Base-by-base conservation (phyloP, 495 filamentous ascomycete species). In the Xylaria telfairii region DNA sequence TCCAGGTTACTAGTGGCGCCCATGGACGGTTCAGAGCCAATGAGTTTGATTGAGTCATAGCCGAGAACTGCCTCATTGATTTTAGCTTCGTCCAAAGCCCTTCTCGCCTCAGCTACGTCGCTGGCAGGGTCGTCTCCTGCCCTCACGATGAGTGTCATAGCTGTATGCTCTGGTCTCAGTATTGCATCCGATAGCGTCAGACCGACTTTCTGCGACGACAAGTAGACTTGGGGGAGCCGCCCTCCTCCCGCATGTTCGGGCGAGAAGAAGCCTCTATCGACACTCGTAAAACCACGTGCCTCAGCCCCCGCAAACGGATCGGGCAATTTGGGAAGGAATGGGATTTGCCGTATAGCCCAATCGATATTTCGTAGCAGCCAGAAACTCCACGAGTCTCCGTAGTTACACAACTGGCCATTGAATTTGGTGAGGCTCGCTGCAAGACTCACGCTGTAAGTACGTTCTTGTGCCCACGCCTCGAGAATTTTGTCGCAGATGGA, bases 321-420 rank as follows among this genome's bases (percentile, higher is more conserved):
- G 0, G 71, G 62, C 4, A 60, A 32, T 13, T 15, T 34, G 2
- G 68, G 53, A n/a, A 75, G 47, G 30, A 71, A 68, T 1, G 73
- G 63, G 30, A 77, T 68, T 39, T 46, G n/a, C 30, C 49, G 68
- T 10, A 74, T 21, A 17, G 54, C 21, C 67, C 74, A 67, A 3
- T 66, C 13, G 4, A 74, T n/a, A 12, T 56, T 72, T 39, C 74
- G 74, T 19, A 69, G 7, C 19, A 76, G n/a, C 71, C 74, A 72
- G 62, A 74, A 71, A 3, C 49, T 41, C 19, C 53, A 67, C 17
- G 32, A 44, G n/a, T 73, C 69, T 30, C 71, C 68, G 17, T 75
- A 21, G 46, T 79, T 79, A 53, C 75, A 78, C 30, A 75, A 51
- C 28, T 71, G 65, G 26, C 77, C 77, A 46, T 79, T 78, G 12